A percentile compares a stretch with the other conserved stretches of the same genome.
phyloP scores from a whole-genome alignment of 2,329 filamentous ascomycete genomes.

The Pseudonectria buxi region DNA sequence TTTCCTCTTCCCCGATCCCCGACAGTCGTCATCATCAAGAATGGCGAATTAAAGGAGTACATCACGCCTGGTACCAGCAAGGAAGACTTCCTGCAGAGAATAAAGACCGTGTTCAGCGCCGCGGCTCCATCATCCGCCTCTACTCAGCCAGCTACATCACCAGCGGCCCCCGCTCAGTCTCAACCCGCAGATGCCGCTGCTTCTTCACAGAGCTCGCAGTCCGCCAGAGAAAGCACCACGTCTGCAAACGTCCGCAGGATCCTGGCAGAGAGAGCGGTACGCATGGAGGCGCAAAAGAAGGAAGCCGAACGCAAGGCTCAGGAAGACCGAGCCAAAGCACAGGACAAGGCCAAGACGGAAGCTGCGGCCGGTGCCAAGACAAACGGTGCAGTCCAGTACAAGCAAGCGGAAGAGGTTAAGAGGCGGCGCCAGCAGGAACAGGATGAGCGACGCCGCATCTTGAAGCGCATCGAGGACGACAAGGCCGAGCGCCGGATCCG shows the following conservation, averaged over 20 bases:
- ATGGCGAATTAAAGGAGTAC: constrained; percentile 72
- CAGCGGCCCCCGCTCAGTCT: constrained; percentile 10
- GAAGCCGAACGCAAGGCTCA: constrained; percentile 42
- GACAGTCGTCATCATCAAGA: constrained; percentile 71
- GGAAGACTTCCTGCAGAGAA: constrained; percentile 55
- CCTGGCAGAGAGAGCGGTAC: constrained; percentile 44
- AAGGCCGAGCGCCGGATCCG: constrained; percentile 58
- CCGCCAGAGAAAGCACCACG: constrained; percentile 13
- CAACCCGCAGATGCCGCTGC: constrained; percentile 13
- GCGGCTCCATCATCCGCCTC: constrained; percentile 10
- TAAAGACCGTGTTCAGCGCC: constrained; percentile 28
- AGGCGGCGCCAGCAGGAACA: constrained; percentile 59
- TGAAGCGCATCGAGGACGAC: constrained; percentile 71
- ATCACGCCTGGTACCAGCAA: constrained; percentile 57
- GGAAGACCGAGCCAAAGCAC: constrained; percentile 41
- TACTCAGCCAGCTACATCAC: constrained; percentile 10
- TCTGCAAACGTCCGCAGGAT: constrained; percentile 31
- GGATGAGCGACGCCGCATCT: constrained; percentile 63
- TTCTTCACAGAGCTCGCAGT: constrained; percentile 11
- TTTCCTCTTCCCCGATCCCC: constrained; percentile 76
- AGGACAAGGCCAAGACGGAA: constrained; percentile 39
- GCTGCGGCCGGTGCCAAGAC: constrained; percentile 29
- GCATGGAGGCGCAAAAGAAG: constrained; percentile 35
- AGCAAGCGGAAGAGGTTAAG: constrained; percentile 49
- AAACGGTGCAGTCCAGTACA: constrained; percentile 29